Base-by-base conservation (phyloP, 225 moss, liverwort and hornwort genomes). In the Neckera pumila region DNA sequence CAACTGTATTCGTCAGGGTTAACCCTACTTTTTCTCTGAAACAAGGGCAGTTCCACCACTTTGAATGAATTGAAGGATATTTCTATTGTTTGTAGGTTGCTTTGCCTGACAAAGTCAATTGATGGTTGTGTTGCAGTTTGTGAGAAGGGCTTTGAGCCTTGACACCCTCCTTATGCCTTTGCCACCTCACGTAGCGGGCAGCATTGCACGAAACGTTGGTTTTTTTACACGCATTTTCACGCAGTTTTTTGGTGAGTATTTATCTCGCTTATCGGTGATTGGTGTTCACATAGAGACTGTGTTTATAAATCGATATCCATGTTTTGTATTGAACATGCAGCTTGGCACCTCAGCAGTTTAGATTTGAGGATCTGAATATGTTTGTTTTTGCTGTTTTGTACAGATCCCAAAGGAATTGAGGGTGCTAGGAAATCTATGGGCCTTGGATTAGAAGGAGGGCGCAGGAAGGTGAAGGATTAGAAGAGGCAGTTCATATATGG, bases 141-240 rank as follows among this genome's bases (percentile, higher is more conserved):
- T 97, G 82, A 94, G 93, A 83, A 93, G 95, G 93, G 96, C 96
- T 66, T 92, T 97, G 83, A 99, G 96, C 92, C 93, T 99, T 28
- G 98, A 97, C 84, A 97, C 97, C 25, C 90, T 97, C 75, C 95
- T 96, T 31, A 93, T 95, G 93, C 98, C 98, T 84, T 93, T 99
- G 75, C 98, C 98, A 22, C 95, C 97, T 85, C 93, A 94, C 33
- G 73, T 99, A 70, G 94, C 94, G 82, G 95, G 97, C 86, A 99
- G 94, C 77, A 73, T 99, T 86, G 97, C 97, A 47, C 94, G 95
- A 88, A 96, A 97, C 81, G 93, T 97, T 63, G 96, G 96, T 45
- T 99, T 99, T 88, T 94, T 97, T 89, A 99, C 98, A 23, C 95
- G 98, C 49, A 96, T 97, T 87, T 97, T 96, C 93, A 99, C 98